These are phyloP conservation scores for Fonticula alba DNA, from an alignment of 78 protist genomes.

Conservation along the genomic window DNA sequence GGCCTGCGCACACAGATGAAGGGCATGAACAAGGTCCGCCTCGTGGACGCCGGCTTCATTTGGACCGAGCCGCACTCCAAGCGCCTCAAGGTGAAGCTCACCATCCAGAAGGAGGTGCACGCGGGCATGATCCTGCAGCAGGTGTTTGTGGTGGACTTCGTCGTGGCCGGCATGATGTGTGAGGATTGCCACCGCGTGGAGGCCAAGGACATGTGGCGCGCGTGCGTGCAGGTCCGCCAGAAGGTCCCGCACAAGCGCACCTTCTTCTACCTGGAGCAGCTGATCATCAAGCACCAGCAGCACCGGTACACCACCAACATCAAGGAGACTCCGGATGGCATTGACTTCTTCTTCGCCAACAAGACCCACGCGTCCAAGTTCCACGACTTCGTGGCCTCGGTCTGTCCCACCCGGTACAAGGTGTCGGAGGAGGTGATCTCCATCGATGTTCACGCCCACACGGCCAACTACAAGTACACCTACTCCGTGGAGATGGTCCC, in stretches of 20 bases:
- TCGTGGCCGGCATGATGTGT: conserved; percentile 67
- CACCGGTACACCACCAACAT: conserved; percentile 50
- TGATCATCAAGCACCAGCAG: conserved; percentile 80
- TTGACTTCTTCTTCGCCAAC: conserved; percentile 79
- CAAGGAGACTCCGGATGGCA: conserved; percentile 65
- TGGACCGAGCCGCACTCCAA: conserved; percentile 99
- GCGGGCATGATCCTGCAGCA: conserved; percentile 47
- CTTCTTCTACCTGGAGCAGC: conserved; percentile 84
- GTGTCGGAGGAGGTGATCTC: conserved; percentile 63
- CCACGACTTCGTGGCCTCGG: conserved; percentile 48
- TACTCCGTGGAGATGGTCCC: conserved; percentile 82
- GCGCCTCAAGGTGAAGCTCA: conserved; percentile 75
- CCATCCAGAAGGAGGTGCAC: conserved; percentile 76
- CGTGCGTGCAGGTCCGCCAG: conserved; percentile 85
- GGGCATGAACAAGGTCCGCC: conserved; percentile 68
- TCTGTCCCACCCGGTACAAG: conserved; percentile 46
- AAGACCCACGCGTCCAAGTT: conserved; percentile 56
- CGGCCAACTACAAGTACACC: conserved; percentile 60
- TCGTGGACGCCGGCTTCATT: conserved; percentile 91
- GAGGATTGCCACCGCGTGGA: conserved; percentile 57
- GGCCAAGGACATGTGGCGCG: conserved; percentile 84
- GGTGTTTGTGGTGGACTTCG: conserved; percentile 64
- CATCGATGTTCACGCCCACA: conserved; percentile 64
- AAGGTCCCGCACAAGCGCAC: conserved; percentile 87
- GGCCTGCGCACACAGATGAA: conserved; percentile 17